A percentile compares a stretch with the other conserved stretches of the same genome.
Conservation (phyloP, 2,329 filamentous ascomycete species). For the Fusarium sp. region DNA sequence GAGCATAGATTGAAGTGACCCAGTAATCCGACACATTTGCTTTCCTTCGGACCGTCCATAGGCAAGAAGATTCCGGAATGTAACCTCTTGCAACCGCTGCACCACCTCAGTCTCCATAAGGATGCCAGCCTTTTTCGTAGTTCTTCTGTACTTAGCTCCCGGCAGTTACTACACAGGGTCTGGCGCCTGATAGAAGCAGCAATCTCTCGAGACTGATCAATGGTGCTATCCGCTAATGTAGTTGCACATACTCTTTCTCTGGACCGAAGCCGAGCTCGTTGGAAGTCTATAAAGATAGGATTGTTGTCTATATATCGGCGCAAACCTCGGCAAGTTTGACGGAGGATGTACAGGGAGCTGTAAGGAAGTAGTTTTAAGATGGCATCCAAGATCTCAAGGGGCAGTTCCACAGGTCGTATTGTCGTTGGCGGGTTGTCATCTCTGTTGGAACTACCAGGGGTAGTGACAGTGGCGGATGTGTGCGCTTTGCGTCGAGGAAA, state of each 20-base stretch:
- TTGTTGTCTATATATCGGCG: neutral
- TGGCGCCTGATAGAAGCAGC: neutral
- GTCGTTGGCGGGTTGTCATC: neutral
- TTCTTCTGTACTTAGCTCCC: neutral
- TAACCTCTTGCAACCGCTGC: neutral
- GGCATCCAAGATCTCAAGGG: neutral
- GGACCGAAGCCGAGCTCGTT: too few species aligned
- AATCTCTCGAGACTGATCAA: neutral
- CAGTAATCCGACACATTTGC: neutral
- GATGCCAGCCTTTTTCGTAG: neutral
- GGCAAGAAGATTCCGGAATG: neutral
- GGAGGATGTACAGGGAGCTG: neutral
- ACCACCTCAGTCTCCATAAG: neutral
- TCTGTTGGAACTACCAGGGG: too few species aligned
- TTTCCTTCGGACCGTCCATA: neutral
- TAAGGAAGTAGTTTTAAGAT: neutral
- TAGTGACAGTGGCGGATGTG: too few species aligned
- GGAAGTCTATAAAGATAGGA: neutral
- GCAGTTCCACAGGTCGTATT: neutral
- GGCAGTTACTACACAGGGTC: neutral
- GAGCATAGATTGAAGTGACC: neutral
- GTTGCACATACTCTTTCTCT: too few species aligned
- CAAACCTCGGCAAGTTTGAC: neutral
- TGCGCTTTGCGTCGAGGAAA: too few species aligned
- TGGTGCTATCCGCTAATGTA: too few species aligned